Base-by-base conservation (phyloP, 129 eudicot genomes). In the Arctium minus region DNA sequence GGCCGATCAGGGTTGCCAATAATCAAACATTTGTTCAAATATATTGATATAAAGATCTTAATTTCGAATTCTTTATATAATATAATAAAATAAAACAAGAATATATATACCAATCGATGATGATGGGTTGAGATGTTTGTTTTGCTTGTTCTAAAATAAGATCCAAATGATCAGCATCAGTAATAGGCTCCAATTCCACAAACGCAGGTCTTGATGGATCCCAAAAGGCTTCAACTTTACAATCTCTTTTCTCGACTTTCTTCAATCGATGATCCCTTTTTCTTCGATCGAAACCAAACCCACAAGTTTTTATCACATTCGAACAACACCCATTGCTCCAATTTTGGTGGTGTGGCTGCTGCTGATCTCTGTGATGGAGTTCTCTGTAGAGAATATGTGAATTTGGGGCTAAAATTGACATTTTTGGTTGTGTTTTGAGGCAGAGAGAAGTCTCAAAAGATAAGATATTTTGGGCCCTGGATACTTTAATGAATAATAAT, bases 381-480 rank as follows among this genome's bases (percentile, higher is more conserved):
- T 91, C 92, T 82, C 90, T 79, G 88, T 76, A 89, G 6, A 92
- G 39, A 84, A 92, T 88, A 79, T 89, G 94, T 56, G 93, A 82
- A 78, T 95, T 95, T 87, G 97, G 93, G 60, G 92, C 85, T 75
- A 95, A 83, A 73, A 91, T 89, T 12, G 94, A 95, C 98, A 94
- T 94, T 15, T 86, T 65, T 78, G 73, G 10, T 29, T 39, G 30
- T 76, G 48, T 53, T 38, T 17, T 76, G 80, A 1, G 12, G 72
- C 11, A 65, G 44, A 53, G 31, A 67, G 64, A 22, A 29, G 42
- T 76, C 69, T 73, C 65, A 48, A 48, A 40, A 79, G 97, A 89
- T 85, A 82, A 86, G 89, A 86, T 90, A 79, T 86, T 86, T 84
- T 84, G 13, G 75, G 88, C 70, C 10, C 29, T 46, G 70, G 60